These are phyloP conservation scores for Rheum nobile DNA, from an alignment of 148 eudicot species.

Conservation along the genomic window DNA sequence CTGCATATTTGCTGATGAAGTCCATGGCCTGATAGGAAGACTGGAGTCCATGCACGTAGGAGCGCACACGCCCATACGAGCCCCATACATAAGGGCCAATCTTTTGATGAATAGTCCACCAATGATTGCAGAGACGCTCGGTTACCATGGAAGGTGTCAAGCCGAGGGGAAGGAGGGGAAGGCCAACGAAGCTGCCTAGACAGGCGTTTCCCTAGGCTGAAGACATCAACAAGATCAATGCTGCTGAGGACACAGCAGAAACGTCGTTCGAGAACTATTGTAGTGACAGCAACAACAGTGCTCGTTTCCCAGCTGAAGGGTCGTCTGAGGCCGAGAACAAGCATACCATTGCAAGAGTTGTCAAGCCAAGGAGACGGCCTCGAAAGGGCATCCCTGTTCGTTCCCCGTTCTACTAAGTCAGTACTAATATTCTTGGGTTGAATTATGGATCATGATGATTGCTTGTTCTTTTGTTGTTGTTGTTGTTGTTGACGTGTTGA, in stretches of 20 bases:
- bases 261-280: neutral
- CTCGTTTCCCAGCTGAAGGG: neutral
- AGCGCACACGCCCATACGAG: too few relatives aligned
- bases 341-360: neutral
- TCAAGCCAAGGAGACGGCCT: neutral
- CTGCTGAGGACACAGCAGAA: neutral
- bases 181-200: neutral
- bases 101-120: too few relatives aligned
- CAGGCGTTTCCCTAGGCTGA: neutral
- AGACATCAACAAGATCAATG: neutral
- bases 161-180: neutral
- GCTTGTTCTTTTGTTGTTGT: neutral
- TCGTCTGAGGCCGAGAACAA: neutral
- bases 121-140: neutral
- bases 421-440: too few relatives aligned
- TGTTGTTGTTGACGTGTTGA: too few relatives aligned
- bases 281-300: neutral
- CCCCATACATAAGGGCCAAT: too few relatives aligned
- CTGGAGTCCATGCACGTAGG: too few relatives aligned
- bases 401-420: neutral
- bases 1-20: too few relatives aligned
- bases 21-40: too few relatives aligned
- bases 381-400: neutral
- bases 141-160: neutral
- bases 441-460: neutral